These are phyloP conservation scores for Carpinus fangiana DNA, from an alignment of 306 rosid genomes.

Conservation along the genomic window DNA sequence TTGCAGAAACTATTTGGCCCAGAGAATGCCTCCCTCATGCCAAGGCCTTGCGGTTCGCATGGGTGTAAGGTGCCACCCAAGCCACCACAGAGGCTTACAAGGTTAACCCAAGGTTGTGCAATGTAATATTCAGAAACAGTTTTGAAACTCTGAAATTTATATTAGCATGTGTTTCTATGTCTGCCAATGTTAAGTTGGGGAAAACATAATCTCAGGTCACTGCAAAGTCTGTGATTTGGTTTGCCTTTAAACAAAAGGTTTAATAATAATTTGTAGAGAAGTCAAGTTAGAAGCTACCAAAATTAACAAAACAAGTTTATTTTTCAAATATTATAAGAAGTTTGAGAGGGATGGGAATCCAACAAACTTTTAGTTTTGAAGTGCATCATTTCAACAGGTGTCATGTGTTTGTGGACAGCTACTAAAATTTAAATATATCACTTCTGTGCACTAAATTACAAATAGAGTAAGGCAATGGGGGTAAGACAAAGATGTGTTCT, in stretches of 20 bases:
- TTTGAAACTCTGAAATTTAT: not conserved
- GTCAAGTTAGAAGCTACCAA: not conserved
- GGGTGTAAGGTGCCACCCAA: too few species aligned
- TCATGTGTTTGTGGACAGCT: not conserved
- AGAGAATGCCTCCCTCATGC: too few species aligned
- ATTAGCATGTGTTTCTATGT: not conserved
- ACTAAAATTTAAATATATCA: not conserved
- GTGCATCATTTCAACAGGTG: not conserved
- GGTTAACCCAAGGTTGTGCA: not conserved
- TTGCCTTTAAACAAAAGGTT: not conserved
- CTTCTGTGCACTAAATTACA: not conserved
- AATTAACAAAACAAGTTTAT: not conserved
- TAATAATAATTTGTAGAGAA: not conserved
- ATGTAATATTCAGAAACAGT: not conserved
- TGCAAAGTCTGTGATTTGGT: not conserved
- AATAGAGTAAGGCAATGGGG: not conserved
- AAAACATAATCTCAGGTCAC: not conserved
- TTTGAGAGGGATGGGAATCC: not conserved
- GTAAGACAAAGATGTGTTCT: not conserved
- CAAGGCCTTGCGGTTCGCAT: too few species aligned
- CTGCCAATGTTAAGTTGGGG: not conserved
- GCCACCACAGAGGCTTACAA: too few species aligned
- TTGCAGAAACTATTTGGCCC: too few species aligned
- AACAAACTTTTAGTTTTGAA: not conserved
- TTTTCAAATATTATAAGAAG: not conserved